A percentile compares a stretch with the other conserved stretches of the same genome.
Conservation (phyloP, 1,139 yeast species). For the Blastobotrys petasosporus region DNA sequence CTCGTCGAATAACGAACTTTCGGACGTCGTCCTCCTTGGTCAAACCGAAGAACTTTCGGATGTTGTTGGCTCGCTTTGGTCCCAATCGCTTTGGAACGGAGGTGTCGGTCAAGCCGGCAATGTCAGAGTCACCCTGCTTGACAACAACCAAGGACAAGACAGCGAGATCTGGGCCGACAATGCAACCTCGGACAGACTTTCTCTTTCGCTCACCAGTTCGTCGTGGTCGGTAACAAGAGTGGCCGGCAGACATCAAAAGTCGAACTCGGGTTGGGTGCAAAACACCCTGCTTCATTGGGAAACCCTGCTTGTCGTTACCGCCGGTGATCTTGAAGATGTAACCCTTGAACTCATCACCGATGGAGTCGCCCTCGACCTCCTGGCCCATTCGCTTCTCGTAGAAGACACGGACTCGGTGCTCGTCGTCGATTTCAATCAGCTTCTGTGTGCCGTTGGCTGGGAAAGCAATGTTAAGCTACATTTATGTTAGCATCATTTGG, state of each 20-base stretch:
- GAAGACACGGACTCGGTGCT: slow-evolving; percentile 97
- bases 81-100: slow-evolving; percentile 98
- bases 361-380: slow-evolving; percentile 98
- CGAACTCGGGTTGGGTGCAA: slow-evolving; percentile 99
- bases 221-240: slow-evolving; percentile 99
- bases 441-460: slow-evolving; percentile 99
- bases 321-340: slow-evolving; percentile 98
- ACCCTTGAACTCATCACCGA: slow-evolving; percentile 99
- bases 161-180: slow-evolving; percentile 95
- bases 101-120: slow-evolving; percentile 91
- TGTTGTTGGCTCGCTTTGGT: slow-evolving; percentile 99
- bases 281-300: slow-evolving; percentile 99
- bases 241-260: slow-evolving; percentile 88
- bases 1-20: slow-evolving; percentile 97
- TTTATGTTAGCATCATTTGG: neutral
- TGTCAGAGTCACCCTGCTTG: slow-evolving; percentile 96
- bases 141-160: slow-evolving; percentile 88
- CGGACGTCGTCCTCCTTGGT: slow-evolving; percentile 95
- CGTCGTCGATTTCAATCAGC: slow-evolving; percentile 96
- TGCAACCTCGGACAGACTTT: slow-evolving; percentile 99
- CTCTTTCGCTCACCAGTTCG: slow-evolving; percentile 99
- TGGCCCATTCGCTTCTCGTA: slow-evolving; percentile 99
- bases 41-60: slow-evolving; percentile 98
- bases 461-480: slow-evolving; percentile 95
- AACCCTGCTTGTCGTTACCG: slow-evolving; percentile 99